phyloP scores from a whole-genome alignment of 352 stramenopile genomes.

The Globisporangium viniferum region DNA sequence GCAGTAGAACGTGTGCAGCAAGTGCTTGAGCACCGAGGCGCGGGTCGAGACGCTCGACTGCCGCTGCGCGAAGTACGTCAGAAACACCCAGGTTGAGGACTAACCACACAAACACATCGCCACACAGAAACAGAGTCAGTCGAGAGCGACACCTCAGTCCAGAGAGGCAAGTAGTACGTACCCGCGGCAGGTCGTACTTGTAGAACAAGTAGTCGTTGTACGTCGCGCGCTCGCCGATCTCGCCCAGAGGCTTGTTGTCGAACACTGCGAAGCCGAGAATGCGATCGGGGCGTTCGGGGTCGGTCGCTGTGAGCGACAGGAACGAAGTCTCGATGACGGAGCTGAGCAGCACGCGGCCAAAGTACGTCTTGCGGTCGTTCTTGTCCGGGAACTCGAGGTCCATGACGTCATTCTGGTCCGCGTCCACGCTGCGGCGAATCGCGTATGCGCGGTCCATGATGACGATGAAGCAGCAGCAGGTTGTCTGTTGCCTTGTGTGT shows the following conservation, averaged over 20 bases:
- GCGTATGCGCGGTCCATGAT: slow-evolving; percentile 34
- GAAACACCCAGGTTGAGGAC: slow-evolving; percentile 47
- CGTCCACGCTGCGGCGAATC: slow-evolving; percentile 58
- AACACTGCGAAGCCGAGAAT: slow-evolving; percentile 65
- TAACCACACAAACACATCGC: slow-evolving; percentile 1
- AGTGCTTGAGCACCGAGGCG: slow-evolving; percentile 40
- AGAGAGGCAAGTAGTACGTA: slow-evolving; percentile 13
- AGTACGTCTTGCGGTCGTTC: slow-evolving; percentile 56
- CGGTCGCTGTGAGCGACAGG: slow-evolving; percentile 60
- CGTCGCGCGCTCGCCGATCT: slow-evolving; percentile 35
- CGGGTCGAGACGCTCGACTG: slow-evolving; percentile 31
- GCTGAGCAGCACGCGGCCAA: slow-evolving; percentile 49
- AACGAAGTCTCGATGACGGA: slow-evolving; percentile 72
- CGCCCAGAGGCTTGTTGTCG: slow-evolving; percentile 43
- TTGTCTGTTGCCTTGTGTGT: neutral
- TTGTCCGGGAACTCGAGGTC: slow-evolving; percentile 64
- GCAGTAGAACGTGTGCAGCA: slow-evolving; percentile 54
- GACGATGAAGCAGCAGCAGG: neutral
- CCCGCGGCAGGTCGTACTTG: slow-evolving; percentile 53
- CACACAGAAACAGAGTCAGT: neutral
- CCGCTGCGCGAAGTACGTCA: slow-evolving; percentile 56
- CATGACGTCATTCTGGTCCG: slow-evolving; percentile 51
- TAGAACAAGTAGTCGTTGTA: slow-evolving; percentile 39
- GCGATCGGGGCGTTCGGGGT: slow-evolving; percentile 43
- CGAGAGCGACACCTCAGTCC: neutral